These are phyloP conservation scores for Puccinia coronata DNA, from an alignment of 1,284 basidiomycete genomes.

Conservation along the genomic window DNA sequence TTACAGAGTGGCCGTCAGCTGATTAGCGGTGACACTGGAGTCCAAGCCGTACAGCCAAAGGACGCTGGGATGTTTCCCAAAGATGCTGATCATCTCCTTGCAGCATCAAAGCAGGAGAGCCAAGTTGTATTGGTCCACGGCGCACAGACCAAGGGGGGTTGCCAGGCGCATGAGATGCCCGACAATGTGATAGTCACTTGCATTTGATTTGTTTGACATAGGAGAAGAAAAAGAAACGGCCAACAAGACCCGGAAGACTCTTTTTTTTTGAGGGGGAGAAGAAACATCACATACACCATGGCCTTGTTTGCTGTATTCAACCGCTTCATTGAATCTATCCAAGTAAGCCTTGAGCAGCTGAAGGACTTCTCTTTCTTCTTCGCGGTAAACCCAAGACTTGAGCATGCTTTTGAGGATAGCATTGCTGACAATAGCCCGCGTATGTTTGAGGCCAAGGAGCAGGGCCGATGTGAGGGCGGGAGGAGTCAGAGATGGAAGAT, in stretches of 20 bases:
- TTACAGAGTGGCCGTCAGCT: conserved; percentile 38
- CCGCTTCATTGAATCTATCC: conserved; percentile 44
- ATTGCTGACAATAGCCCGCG: conserved; percentile 38
- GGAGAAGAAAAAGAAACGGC: neutral
- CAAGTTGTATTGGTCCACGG: conserved; percentile 47
- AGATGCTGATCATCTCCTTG: conserved; percentile 42
- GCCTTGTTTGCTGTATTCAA: conserved; percentile 29
- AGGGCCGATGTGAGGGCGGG: neutral
- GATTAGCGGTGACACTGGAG: conserved; percentile 27
- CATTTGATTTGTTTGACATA: conserved; percentile 14
- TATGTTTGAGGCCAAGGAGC: conserved; percentile 18
- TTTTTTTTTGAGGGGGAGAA: neutral
- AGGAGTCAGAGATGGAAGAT: neutral
- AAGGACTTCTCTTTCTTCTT: conserved; percentile 48
- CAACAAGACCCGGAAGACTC: neutral
- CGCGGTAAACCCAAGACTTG: conserved; percentile 44
- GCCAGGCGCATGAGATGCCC: conserved; percentile 36
- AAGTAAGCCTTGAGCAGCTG: conserved; percentile 45
- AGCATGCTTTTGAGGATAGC: conserved; percentile 33
- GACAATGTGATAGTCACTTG: conserved; percentile 38
- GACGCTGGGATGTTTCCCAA: conserved; percentile 39
- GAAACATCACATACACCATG: conserved; percentile 5
- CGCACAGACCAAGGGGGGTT: conserved; percentile 48
- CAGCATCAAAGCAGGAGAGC: conserved; percentile 41
- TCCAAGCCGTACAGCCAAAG: conserved; percentile 35